Evolutionary conservation across 148 eudicot species (phyloP), one percentile per base, ranked within the genome.

Genomic region (Simmondsia chinensis): DNA sequence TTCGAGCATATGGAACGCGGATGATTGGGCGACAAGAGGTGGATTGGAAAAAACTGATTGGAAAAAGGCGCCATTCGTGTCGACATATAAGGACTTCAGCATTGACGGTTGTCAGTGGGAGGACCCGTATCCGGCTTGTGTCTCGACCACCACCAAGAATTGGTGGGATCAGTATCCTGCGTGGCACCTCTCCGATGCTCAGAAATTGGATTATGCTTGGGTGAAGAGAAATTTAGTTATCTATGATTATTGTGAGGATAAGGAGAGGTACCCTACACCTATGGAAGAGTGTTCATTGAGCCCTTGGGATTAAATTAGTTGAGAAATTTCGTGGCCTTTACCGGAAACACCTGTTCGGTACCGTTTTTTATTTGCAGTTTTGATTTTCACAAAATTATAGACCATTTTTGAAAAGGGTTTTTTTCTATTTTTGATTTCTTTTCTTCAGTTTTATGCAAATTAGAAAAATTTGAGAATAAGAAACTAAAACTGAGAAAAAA

Each of bases 1-100:
- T 65, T 91, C 96, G 2, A 91, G 99, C 74, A 82, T 91, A 5
- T 91, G 99, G 99, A 79, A 91, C 35, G 99, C 99, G 0, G 99
- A 91, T 24, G 81, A 76, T 4, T 91, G 99, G 99, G 99, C 99
- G 2, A 91, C 99, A 0, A 50, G 95, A 7, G 99, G 99, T 1
- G 96, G 99, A 1, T 61, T 77, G 0, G 94, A 86, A 66, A 82
- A 91, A 50, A 86, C 96, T 12, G 66, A 91, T 30, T 91, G 99
- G 99, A 75, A 66, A 41, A 74, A 76, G 36, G 81, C 86, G 8
- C 96, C 96, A 5, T 91, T 86, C 18, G 94, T 91, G 46, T 91
- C 99, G 3, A 61, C 99, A 1, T 91, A 91, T 66, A 82, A 64
- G 66, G 96, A 77, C 30, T 91, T 86, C 50, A 77, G 50, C 9